Percentiles rank a stretch among this genome's conserved stretches.
These are phyloP conservation scores for Cetraspora pellucida DNA, from an alignment of 192 early-diverging fungal genomes.

Conservation along the genomic window DNA sequence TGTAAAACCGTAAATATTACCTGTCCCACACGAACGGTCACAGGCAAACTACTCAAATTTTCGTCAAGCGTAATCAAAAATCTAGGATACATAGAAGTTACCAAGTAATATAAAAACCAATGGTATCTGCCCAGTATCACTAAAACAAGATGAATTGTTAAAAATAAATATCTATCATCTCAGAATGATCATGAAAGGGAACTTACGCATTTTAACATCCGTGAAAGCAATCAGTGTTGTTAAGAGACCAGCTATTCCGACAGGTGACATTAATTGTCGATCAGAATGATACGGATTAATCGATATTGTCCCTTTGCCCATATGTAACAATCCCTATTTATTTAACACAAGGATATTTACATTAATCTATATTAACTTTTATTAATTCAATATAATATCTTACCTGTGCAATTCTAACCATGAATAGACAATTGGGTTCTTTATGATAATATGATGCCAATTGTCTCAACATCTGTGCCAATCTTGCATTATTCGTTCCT, in stretches of 20 bases:
- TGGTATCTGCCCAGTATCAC: slow-evolving; percentile 89
- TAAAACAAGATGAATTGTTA: slow-evolving; percentile 33
- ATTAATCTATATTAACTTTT: background rate
- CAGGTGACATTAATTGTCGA: slow-evolving; percentile 88
- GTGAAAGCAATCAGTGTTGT: slow-evolving; percentile 89
- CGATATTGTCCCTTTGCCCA: slow-evolving; percentile 99
- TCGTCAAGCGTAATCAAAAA: slow-evolving; percentile 98
- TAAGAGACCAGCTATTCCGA: slow-evolving; percentile 84
- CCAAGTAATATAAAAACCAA: slow-evolving; percentile 92
- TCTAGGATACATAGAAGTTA: slow-evolving; percentile 95
- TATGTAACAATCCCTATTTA: slow-evolving; percentile 76
- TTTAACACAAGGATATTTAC: background rate
- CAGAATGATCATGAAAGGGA: background rate
- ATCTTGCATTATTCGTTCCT: slow-evolving; percentile 97
- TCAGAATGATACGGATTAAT: slow-evolving; percentile 95
- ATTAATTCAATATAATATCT: background rate
- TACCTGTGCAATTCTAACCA: slow-evolving; percentile 83
- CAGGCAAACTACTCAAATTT: slow-evolving; percentile 76
- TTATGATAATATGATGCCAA: slow-evolving; percentile 97
- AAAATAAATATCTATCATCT: slow-evolving; percentile 6
- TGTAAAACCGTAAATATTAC: background rate
- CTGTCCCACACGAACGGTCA: slow-evolving; percentile 95
- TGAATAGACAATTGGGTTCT: slow-evolving; percentile 84
- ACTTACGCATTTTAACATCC: slow-evolving; percentile 82
- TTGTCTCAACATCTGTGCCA: slow-evolving; percentile 97